Conservation (phyloP, 768 basidiomycete species). For the Auricularia sp. region DNA sequence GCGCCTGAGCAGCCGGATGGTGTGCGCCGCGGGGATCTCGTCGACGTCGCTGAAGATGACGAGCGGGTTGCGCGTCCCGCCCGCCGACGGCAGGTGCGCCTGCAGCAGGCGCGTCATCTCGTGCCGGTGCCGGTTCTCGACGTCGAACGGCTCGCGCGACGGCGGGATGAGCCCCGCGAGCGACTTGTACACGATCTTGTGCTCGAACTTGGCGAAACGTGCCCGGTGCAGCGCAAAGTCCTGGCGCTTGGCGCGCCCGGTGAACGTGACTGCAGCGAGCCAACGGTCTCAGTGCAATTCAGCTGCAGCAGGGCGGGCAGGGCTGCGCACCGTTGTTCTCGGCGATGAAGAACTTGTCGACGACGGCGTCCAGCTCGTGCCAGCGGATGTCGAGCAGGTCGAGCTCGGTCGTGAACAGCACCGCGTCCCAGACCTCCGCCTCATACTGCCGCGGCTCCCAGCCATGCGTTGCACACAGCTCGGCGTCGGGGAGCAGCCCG, state of each 20-base stretch:
- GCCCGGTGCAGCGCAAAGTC: slow-evolving; percentile 37
- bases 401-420: slow-evolving; percentile 53
- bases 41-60: slow-evolving; percentile 56
- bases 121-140: slow-evolving; percentile 38
- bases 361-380: slow-evolving; percentile 46
- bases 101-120: slow-evolving; percentile 40
- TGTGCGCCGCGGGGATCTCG: slow-evolving; percentile 46
- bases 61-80: slow-evolving; percentile 26
- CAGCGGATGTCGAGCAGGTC: slow-evolving; percentile 55
- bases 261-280: slow-evolving; percentile 33
- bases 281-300: neutral
- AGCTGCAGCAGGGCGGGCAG: neutral
- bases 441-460: slow-evolving; percentile 31
- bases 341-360: slow-evolving; percentile 50
- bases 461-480: slow-evolving; percentile 43
- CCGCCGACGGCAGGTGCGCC: slow-evolving; percentile 20
- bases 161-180: slow-evolving; percentile 19
- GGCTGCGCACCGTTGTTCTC: slow-evolving; percentile 34
- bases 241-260: slow-evolving; percentile 44
- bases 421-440: slow-evolving; percentile 38
- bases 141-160: slow-evolving; percentile 31
- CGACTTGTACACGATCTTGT: slow-evolving; percentile 43
- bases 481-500: slow-evolving; percentile 32
- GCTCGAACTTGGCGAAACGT: slow-evolving; percentile 38
- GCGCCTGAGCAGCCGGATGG: slow-evolving; percentile 38